These are phyloP conservation scores for Globisporangium barbulae DNA, from an alignment of 352 stramenopile species.

Conservation along the genomic window DNA sequence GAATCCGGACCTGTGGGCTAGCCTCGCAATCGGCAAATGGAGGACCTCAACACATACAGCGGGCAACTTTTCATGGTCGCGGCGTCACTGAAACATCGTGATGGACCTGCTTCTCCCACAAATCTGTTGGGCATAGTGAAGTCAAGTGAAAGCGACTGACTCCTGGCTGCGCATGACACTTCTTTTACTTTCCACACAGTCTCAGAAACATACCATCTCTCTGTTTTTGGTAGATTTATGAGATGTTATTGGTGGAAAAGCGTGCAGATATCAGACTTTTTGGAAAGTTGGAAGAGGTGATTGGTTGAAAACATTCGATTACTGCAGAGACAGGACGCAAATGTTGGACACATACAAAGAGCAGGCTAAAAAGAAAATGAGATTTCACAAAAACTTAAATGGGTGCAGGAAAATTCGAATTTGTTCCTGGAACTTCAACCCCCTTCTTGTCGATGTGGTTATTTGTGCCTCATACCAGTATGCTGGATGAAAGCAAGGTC, in stretches of 20 bases:
- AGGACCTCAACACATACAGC: neutral
- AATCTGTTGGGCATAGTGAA: constrained; percentile 1
- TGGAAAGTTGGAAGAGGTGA: neutral
- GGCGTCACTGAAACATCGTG: neutral
- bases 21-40: neutral
- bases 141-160: neutral
- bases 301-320: neutral
- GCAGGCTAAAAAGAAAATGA: neutral
- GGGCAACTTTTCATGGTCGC: neutral
- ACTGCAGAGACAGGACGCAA: neutral
- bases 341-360: neutral
- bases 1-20: neutral
- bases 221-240: neutral
- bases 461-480: too few relatives aligned
- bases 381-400: neutral
- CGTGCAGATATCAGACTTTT: too few relatives aligned
- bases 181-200: neutral
- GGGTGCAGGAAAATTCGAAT: neutral
- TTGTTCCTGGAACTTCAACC: neutral
- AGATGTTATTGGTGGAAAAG: neutral
- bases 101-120: neutral
- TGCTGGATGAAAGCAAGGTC: too few relatives aligned
- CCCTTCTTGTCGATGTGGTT: too few relatives aligned
- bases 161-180: neutral
- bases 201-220: neutral